These are phyloP conservation scores for Aspergillus nidulans DNA, from an alignment of 495 filamentous ascomycete species.

Conservation along the genomic window DNA sequence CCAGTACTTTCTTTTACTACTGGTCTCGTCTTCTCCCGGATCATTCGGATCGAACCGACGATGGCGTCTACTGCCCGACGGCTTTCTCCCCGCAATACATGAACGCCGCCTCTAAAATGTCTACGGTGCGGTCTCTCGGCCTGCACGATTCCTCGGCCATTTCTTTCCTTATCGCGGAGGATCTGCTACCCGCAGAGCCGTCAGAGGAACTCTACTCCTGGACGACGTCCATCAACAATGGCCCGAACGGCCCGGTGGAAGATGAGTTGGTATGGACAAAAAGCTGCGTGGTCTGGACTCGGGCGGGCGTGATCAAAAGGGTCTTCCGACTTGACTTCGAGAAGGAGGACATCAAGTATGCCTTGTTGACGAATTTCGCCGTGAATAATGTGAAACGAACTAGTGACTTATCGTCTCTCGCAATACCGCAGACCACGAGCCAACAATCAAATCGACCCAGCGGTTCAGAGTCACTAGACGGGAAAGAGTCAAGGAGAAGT, in stretches of 20 bases:
- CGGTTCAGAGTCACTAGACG: neutral
- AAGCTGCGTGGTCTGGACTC: slow-evolving; percentile 84
- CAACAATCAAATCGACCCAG: slow-evolving; percentile 10
- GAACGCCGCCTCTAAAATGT: slow-evolving; percentile 56
- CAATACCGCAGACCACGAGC: neutral
- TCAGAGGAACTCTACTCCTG: slow-evolving; percentile 66
- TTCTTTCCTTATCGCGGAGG: slow-evolving; percentile 76
- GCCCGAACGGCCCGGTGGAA: slow-evolving; percentile 44
- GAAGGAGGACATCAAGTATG: slow-evolving; percentile 77
- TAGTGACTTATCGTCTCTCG: neutral
- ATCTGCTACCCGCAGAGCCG: slow-evolving; percentile 67
- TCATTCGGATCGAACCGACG: slow-evolving; percentile 9
- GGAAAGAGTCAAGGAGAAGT: slow-evolving; percentile 17
- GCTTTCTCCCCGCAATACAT: slow-evolving; percentile 19
- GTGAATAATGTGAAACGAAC: slow-evolving; percentile 33
- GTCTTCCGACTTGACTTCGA: slow-evolving; percentile 84
- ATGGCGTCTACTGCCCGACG: slow-evolving; percentile 21
- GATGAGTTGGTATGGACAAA: slow-evolving; percentile 88
- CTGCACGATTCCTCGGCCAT: slow-evolving; percentile 81
- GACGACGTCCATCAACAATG: slow-evolving; percentile 50
- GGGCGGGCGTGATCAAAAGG: slow-evolving; percentile 78
- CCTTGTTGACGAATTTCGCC: slow-evolving; percentile 78
- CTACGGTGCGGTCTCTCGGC: slow-evolving; percentile 80
- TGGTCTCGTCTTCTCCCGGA: neutral
- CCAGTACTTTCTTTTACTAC: neutral